A percentile compares a stretch with the other conserved stretches of the same genome.
Evolutionary conservation across 1,139 yeast species (phyloP).

Genomic region (Tardiomyces digboiensis): DNA sequence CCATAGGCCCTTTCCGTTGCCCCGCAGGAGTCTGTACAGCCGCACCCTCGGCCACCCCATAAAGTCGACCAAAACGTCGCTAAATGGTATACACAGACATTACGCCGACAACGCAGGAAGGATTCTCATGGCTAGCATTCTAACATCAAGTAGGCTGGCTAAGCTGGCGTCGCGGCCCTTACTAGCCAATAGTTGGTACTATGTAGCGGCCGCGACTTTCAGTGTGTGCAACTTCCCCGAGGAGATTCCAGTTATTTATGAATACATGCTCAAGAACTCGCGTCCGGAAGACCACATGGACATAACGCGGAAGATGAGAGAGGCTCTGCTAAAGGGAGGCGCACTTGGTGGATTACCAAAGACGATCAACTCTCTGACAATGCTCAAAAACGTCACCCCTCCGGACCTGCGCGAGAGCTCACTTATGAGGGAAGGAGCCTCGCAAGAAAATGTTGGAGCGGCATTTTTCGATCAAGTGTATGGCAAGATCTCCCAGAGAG

Average conservation of each 20-base stretch:
- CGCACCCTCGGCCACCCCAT: too few species aligned
- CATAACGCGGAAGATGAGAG: conserved; percentile 57
- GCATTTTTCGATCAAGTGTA: conserved; percentile 72
- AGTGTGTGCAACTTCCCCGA: conserved; percentile 76
- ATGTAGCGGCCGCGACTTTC: conserved; percentile 71
- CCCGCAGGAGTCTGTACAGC: too few species aligned
- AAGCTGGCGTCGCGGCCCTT: conserved; percentile 44
- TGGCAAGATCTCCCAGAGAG: conserved; percentile 61
- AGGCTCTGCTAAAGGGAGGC: conserved; percentile 64
- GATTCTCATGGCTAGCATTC: conserved; percentile 16
- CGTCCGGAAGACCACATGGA: conserved; percentile 9
- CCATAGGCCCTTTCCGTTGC: too few species aligned
- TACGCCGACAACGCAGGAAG: too few species aligned
- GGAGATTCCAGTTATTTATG: conserved; percentile 67
- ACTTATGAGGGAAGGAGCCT: conserved; percentile 8
- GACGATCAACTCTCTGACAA: conserved; percentile 68
- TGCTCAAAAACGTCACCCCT: conserved; percentile 61
- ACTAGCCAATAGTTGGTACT: conserved; percentile 57
- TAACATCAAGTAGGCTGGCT: conserved; percentile 56
- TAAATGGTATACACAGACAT: too few species aligned
- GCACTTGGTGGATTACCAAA: conserved; percentile 82
- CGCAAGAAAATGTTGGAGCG: conserved; percentile 20
- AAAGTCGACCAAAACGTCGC: too few species aligned
- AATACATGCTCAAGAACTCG: conserved; percentile 52
- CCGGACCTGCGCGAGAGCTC: conserved; percentile 27